A percentile compares a stretch with the other conserved stretches of the same genome.
phyloP scores from a whole-genome alignment of 2,329 filamentous ascomycete genomes.

The Mycosphaerella sp. region DNA sequence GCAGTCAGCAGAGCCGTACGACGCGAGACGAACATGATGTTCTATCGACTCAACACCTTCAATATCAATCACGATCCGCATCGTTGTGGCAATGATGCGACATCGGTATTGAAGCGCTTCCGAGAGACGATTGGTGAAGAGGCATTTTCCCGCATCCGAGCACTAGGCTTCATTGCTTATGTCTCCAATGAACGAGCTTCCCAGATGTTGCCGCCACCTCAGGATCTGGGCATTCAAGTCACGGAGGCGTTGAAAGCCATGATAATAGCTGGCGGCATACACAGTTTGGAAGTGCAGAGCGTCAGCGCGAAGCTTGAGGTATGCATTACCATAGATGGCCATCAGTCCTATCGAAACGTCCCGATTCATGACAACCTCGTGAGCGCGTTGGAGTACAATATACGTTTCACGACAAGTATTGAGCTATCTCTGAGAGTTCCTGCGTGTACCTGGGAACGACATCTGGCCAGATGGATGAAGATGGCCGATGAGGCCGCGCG shows the following conservation, averaged over 20 bases:
- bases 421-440: neutral
- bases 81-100: slow-evolving; percentile 3
- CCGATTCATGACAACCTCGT: neutral
- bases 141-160: neutral
- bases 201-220: neutral
- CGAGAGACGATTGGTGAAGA: neutral
- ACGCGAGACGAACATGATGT: slow-evolving; percentile 4
- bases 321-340: neutral
- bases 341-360: neutral
- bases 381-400: neutral
- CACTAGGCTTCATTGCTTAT: neutral
- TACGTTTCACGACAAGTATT: neutral
- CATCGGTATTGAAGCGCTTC: neutral
- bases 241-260: neutral
- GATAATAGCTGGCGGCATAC: neutral
- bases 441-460: slow-evolving; percentile 2
- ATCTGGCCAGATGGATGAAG: neutral
- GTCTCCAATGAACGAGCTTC: neutral
- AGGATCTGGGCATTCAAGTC: neutral
- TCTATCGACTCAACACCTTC: slow-evolving; percentile 10
- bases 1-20: slow-evolving; percentile 5
- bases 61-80: slow-evolving; percentile 4
- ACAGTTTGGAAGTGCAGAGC: neutral
- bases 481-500: slow-evolving; percentile 1
- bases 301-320: neutral